Conservation (phyloP, 176 grass and related monocot species). For the Echinochloa phyllopogon region DNA sequence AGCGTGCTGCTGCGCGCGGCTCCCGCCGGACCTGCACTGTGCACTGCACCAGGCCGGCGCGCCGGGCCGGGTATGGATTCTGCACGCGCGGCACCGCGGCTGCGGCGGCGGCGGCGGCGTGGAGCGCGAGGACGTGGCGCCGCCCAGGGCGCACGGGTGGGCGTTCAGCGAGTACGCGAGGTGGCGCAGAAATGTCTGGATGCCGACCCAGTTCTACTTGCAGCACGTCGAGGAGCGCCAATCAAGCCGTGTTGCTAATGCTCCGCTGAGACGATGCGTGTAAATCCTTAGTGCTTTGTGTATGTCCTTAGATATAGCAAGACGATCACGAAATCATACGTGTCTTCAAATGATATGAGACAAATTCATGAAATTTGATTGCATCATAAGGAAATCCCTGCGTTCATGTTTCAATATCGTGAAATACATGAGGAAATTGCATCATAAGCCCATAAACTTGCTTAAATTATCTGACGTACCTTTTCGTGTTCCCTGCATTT, state of each 20-base stretch:
- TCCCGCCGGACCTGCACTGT: slow-evolving; percentile 19
- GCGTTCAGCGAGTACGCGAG: slow-evolving; percentile 37
- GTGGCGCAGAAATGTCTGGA: slow-evolving; percentile 44
- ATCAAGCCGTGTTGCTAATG: neutral
- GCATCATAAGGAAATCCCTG: too few species aligned
- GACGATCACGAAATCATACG: neutral
- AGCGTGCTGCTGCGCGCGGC: slow-evolving; percentile 40
- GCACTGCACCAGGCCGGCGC: slow-evolving; percentile 42
- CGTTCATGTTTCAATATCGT: too few species aligned
- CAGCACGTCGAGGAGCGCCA: neutral
- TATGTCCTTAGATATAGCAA: neutral
- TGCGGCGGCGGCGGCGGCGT: neutral
- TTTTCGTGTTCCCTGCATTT: too few species aligned
- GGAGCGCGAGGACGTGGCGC: neutral
- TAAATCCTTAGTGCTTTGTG: neutral
- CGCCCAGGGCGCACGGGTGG: slow-evolving; percentile 10
- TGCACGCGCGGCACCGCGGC: neutral
- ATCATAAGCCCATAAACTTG: too few species aligned
- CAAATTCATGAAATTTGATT: too few species aligned
- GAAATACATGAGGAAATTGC: too few species aligned
- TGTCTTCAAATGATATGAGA: too few species aligned
- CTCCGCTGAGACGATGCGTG: neutral
- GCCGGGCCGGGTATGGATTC: neutral
- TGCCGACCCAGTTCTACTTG: slow-evolving; percentile 44
- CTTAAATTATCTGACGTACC: too few species aligned